A percentile compares a stretch with the other conserved stretches of the same genome.
Conservation (phyloP, 2,329 filamentous ascomycete species). For the Aspergillus texensis region DNA sequence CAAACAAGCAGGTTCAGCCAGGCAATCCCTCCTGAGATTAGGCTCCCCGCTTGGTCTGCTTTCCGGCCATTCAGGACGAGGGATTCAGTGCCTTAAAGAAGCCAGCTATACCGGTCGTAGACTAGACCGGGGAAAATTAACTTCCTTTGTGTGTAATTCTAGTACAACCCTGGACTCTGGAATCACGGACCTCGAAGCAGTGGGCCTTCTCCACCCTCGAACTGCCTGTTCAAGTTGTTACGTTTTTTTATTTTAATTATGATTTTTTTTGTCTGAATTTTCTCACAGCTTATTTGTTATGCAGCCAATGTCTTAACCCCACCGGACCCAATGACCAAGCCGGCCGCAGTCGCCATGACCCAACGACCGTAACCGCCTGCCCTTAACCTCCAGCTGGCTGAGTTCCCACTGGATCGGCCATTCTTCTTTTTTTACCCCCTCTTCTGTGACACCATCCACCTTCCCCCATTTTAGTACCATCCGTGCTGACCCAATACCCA, state of each 20-base stretch:
- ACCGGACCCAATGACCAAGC: slow-evolving; percentile 10
- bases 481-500: slow-evolving; percentile 22
- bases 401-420: slow-evolving; percentile 12
- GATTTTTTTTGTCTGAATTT: not conserved
- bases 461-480: slow-evolving; percentile 13
- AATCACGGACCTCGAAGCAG: not conserved
- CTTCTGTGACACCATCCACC: slow-evolving; percentile 6
- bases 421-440: slow-evolving; percentile 8
- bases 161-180: not conserved
- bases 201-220: not conserved
- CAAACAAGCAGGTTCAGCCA: slow-evolving; percentile 2
- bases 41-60: not conserved
- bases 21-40: not conserved
- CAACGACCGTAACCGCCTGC: slow-evolving; percentile 17
- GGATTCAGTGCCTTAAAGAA: not conserved
- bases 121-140: not conserved
- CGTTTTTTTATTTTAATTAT: not conserved
- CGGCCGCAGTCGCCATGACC: slow-evolving; percentile 12
- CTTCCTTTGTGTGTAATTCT: slow-evolving; percentile 2
- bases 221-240: slow-evolving; percentile 3
- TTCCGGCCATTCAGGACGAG: not conserved
- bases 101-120: not conserved
- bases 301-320: not conserved
- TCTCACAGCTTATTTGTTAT: slow-evolving; percentile 4
- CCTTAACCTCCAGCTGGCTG: slow-evolving; percentile 8